Conservation (phyloP, 768 basidiomycete species). For the Mycena rosella region DNA sequence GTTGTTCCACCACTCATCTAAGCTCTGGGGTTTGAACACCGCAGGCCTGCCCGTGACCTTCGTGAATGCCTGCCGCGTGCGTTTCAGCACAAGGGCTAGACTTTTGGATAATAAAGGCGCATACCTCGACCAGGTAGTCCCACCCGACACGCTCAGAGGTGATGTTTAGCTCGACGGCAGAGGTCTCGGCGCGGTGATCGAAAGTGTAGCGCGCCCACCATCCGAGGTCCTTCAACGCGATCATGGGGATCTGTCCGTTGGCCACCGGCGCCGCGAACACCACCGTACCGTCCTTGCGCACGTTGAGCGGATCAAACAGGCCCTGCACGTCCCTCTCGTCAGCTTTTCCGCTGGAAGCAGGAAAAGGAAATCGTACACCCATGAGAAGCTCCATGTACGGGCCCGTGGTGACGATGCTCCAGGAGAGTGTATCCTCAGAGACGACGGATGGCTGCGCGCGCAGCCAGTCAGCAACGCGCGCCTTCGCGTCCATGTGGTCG, state of each 20-base stretch:
- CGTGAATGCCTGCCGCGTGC: slow-evolving; percentile 22
- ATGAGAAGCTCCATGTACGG: slow-evolving; percentile 21
- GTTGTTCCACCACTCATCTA: slow-evolving; percentile 33
- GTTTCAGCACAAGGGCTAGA: no score
- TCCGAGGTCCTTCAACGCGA: slow-evolving; percentile 54
- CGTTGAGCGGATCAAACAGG: slow-evolving; percentile 16
- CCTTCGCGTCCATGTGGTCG: slow-evolving; percentile 24
- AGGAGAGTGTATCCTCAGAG: neutral
- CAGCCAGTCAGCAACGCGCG: slow-evolving; percentile 15
- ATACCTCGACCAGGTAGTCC: slow-evolving; percentile 47
- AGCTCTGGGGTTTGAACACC: slow-evolving; percentile 13
- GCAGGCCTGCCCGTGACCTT: slow-evolving; percentile 31
- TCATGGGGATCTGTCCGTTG: slow-evolving; percentile 52
- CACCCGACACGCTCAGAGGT: slow-evolving; percentile 52
- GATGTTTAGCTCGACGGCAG: slow-evolving; percentile 51
- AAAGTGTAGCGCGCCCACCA: slow-evolving; percentile 56
- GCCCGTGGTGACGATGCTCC: slow-evolving; percentile 21
- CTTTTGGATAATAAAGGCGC: neutral
- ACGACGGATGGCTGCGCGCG: neutral
- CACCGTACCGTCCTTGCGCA: slow-evolving; percentile 54
- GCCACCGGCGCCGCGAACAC: slow-evolving; percentile 54
- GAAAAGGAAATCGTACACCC: no score
- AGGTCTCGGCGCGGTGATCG: slow-evolving; percentile 49
- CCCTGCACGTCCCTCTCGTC: slow-evolving; percentile 8
- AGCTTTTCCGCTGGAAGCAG: no score